Evolutionary conservation across 129 eudicot species (phyloP).

Genomic region (Smallanthus sonchifolius): DNA sequence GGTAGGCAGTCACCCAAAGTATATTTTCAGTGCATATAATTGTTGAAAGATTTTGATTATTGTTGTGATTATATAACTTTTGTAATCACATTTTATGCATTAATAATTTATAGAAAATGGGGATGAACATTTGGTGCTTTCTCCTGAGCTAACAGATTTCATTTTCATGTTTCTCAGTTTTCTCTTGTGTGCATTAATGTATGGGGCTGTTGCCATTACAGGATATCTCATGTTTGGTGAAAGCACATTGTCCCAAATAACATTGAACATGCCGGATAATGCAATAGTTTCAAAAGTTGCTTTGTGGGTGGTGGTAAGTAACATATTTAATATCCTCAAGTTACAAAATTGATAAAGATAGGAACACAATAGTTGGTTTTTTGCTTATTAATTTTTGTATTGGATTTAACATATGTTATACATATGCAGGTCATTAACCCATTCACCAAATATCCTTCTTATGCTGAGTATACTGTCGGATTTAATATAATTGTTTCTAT

Average conservation of each 20-base stretch:
- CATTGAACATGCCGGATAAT: constrained; percentile 71
- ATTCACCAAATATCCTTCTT: constrained; percentile 73
- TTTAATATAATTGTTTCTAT: background rate
- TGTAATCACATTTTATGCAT: background rate
- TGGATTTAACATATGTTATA: constrained; percentile 5
- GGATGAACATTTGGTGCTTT: background rate
- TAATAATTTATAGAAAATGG: background rate
- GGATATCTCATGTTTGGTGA: constrained; percentile 94
- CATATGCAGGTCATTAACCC: constrained; percentile 78
- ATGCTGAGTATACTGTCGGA: background rate
- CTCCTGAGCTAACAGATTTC: constrained; percentile 3
- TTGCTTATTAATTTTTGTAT: background rate
- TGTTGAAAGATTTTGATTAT: background rate
- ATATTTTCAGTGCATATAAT: background rate
- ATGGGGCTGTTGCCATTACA: constrained; percentile 70
- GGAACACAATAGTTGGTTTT: background rate
- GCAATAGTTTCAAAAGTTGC: constrained; percentile 66
- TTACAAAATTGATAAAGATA: background rate
- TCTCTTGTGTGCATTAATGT: constrained; percentile 44
- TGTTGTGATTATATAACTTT: background rate
- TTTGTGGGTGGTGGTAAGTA: constrained; percentile 83
- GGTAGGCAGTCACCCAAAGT: background rate
- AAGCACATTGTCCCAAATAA: constrained; percentile 73
- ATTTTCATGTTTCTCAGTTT: constrained; percentile 47
- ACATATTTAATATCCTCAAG: background rate